These are phyloP conservation scores for Annulohypoxylon bovei DNA, from an alignment of 495 filamentous ascomycete species.

Conservation along the genomic window DNA sequence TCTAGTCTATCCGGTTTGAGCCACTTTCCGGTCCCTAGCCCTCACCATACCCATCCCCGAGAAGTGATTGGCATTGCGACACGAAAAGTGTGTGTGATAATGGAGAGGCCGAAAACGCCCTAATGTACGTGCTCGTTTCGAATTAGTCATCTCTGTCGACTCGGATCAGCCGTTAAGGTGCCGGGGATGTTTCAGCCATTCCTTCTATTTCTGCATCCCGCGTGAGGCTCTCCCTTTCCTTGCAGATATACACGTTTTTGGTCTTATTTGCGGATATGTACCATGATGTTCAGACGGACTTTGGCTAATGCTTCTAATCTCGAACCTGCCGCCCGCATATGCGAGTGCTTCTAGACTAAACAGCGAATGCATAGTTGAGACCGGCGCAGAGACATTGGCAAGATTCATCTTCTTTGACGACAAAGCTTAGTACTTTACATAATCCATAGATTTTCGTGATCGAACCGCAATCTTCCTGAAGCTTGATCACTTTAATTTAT, in stretches of 20 bases:
- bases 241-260: slow-evolving; percentile 13
- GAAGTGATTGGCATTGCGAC: slow-evolving; percentile 37
- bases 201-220: slow-evolving; percentile 38
- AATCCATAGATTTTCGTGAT: slow-evolving; percentile 14
- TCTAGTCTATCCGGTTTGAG: slow-evolving; percentile 35
- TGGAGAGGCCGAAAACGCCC: slow-evolving; percentile 35
- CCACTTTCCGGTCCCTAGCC: slow-evolving; percentile 30
- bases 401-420: slow-evolving; percentile 22
- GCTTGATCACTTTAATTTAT: slow-evolving; percentile 14
- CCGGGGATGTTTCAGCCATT: slow-evolving; percentile 44
- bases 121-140: slow-evolving; percentile 46
- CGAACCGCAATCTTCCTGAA: neutral
- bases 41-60: slow-evolving; percentile 26
- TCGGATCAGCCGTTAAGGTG: slow-evolving; percentile 43
- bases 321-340: slow-evolving; percentile 23
- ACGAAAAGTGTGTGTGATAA: slow-evolving; percentile 34
- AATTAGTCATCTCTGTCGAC: slow-evolving; percentile 45
- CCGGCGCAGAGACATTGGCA: slow-evolving; percentile 26
- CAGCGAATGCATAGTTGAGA: slow-evolving; percentile 22
- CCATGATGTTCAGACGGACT: slow-evolving; percentile 35
- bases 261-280: slow-evolving; percentile 31
- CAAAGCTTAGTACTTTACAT: slow-evolving; percentile 26
- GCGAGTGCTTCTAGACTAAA: slow-evolving; percentile 23
- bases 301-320: slow-evolving; percentile 27
- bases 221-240: slow-evolving; percentile 38